These are phyloP conservation scores for Jaltomata sinuosa DNA, from an alignment of 257 asterid species.

Conservation along the genomic window DNA sequence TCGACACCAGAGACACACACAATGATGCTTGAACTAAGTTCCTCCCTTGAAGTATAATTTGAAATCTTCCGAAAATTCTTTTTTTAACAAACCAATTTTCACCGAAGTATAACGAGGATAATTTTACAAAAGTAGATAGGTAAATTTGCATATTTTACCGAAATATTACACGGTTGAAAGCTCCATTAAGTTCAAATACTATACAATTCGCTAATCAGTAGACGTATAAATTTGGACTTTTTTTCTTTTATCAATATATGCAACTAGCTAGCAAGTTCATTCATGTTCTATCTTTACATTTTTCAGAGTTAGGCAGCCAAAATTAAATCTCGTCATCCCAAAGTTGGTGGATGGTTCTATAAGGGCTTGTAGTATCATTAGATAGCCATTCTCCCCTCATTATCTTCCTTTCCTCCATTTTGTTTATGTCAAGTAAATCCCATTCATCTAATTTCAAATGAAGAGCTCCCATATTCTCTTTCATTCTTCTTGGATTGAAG, in stretches of 20 bases:
- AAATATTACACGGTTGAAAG: no score
- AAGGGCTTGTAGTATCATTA: slow-evolving; percentile 64
- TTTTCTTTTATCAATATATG: not conserved
- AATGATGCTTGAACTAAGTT: not conserved
- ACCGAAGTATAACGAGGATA: no score
- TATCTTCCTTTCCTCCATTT: slow-evolving; percentile 50
- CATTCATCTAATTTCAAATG: slow-evolving; percentile 29
- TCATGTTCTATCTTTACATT: not conserved
- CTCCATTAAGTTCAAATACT: not conserved
- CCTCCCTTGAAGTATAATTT: not conserved
- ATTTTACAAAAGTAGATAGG: no score
- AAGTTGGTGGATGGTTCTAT: slow-evolving; percentile 51
- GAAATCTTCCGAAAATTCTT: no score
- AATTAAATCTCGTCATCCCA: slow-evolving; percentile 76
- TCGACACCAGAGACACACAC: no score
- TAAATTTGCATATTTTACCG: no score
- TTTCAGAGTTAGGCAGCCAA: not conserved
- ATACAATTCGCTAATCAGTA: no score
- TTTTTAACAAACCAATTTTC: no score
- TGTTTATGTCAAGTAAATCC: slow-evolving; percentile 46
- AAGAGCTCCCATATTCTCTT: slow-evolving; percentile 61
- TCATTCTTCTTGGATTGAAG: slow-evolving; percentile 51
- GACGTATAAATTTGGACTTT: not conserved
- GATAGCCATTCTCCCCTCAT: slow-evolving; percentile 68
- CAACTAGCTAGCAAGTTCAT: not conserved